phyloP scores from a whole-genome alignment of 345 rosid species.

The Lenwebbia sp. region DNA sequence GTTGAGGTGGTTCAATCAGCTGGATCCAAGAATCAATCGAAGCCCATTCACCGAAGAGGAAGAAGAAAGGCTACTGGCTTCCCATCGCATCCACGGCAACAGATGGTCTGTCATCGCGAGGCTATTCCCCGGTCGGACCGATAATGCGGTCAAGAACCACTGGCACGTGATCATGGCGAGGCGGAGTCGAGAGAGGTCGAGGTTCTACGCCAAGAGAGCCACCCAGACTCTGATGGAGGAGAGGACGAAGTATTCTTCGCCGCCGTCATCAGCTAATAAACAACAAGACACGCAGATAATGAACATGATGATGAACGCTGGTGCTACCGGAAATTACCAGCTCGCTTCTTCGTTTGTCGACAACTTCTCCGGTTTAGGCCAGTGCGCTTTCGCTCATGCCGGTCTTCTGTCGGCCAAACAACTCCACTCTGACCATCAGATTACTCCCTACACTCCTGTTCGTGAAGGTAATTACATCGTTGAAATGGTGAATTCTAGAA shows the following conservation, averaged over 20 bases:
- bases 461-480: background rate
- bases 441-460: background rate
- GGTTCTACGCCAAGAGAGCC: constrained; percentile 21
- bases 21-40: constrained; percentile 84
- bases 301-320: background rate
- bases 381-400: background rate
- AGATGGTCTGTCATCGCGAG: constrained; percentile 84
- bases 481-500: background rate
- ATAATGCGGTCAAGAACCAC: constrained; percentile 95
- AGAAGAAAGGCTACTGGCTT: constrained; percentile 70
- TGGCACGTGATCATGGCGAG: constrained; percentile 98
- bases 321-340: background rate
- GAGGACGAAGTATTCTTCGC: background rate
- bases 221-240: constrained; percentile 6
- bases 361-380: background rate
- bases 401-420: background rate
- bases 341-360: background rate
- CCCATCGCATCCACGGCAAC: constrained; percentile 83
- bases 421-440: background rate
- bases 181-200: constrained; percentile 40
- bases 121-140: constrained; percentile 84
- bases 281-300: background rate
- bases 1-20: constrained; percentile 93
- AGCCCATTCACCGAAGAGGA: constrained; percentile 88
- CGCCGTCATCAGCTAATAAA: background rate